Evolutionary conservation across 2,329 filamentous ascomycete genomes (phyloP), one percentile per base, ranked within the genome.

Genomic region (Aureobasidium sp.): DNA sequence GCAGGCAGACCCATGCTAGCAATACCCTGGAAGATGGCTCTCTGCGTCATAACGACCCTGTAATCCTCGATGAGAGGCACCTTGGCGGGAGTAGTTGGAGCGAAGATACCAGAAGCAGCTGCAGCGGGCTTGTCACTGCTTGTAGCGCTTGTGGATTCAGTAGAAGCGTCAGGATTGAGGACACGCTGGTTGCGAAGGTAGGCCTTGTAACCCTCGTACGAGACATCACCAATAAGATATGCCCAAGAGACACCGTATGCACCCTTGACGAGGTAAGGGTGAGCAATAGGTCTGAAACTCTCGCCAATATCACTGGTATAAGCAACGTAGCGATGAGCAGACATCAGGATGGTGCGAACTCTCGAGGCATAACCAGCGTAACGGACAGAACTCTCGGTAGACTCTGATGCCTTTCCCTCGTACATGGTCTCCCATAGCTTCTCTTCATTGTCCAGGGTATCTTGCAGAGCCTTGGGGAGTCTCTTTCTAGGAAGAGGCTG

Each of bases 291-390:
- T 2, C 94, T 85, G 76, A 99, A 99, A 0, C 90, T 95, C 75
- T 99, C 94, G 72, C 94, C 94, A 66, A 99, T 93, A 70, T 97
- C 93, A 25, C 64, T 92, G 0, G 94, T 97, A 74, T 99, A 99
- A 61, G 94, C 94, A 53, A 99, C 91, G 71, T 99, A 99, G 70
- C 94, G 87, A 71, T 97, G 94, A 4, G 92, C 92, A 16, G 89
- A 91, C 67, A 92, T 79, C 70, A 99, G 85, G 67, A 97, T 89
- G 8, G 72, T 75, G 44, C 71, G 68, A 16, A 74, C 63, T 30
- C 94, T 87, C 63, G 87, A 85, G 51, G 91, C 90, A 76, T 99
- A 99, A 67, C 89, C 94, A 62, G 92, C 93, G 77, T 97, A 99
- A 70, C 94, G 89, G 70, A 96, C 79, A 67, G 85, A 87, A 67